Evolutionary conservation across 2,329 filamentous ascomycete genomes (phyloP), one percentile per base, ranked within the genome.

Genomic region (Rhynchosporium graminicola): DNA sequence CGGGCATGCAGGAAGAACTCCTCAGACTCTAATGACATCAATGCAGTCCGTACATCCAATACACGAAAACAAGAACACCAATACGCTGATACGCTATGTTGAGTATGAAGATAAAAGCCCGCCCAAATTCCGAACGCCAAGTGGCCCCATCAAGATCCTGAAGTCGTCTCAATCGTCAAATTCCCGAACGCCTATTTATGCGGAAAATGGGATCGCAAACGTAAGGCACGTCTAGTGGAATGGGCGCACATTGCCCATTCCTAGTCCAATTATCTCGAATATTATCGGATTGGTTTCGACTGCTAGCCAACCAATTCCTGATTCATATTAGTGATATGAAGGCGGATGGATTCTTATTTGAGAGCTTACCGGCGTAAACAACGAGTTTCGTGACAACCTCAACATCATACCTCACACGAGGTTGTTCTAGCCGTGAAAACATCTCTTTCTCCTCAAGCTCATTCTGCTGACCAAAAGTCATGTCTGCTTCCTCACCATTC

Each of bases 331-430:
- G 65, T 46, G 43, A 62, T 60, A 46, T 26, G 60, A 38, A 62
- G 60, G 64, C 58, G 59, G 61, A 54, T 46, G 42, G 13, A 28
- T 12, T n/a, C 10, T 8, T 10, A 33, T 36, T 43, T 43, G 3
- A 36, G 26, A 28, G 26, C 52, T 57, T 78, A 92, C 94, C 95
- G 63, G 89, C 84, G 78, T 99, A 99, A 29, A 99, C 92, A 70
- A 99, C 90, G 64, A 99, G 77, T 78, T 97, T 98, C 4, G 95
- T 98, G 43, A 99, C 90, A 45, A 99, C 94, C 76, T 99, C 95
- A n/a, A 98, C 94, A 77, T 99, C 95, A 73, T 98, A 99, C 70
- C 93, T 83, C 63, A 97, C 93, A 68, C 95, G 86, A 55, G 95
- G 92, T 77, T 89, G 91, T 66, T 92, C 88, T 60, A 98, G 81